phyloP scores from a whole-genome alignment of 2,329 filamentous ascomycete species.

The Chaetomium globosum region DNA sequence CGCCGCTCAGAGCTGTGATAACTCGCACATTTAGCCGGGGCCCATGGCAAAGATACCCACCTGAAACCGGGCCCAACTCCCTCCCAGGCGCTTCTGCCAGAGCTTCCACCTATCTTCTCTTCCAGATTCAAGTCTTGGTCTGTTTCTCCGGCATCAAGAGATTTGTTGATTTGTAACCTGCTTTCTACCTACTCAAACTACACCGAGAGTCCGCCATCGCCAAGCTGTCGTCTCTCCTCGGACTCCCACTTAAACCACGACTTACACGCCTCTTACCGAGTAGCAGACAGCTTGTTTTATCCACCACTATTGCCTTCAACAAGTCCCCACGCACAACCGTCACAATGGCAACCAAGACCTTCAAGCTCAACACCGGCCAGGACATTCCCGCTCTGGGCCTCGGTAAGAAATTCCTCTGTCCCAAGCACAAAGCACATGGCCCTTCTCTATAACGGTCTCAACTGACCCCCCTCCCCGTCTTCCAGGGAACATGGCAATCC shows the following conservation, averaged over 20 bases:
- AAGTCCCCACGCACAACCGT: not conserved
- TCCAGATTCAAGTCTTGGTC: not conserved
- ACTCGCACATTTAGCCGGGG: constrained; percentile 30
- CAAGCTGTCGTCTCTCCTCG: constrained; percentile 14
- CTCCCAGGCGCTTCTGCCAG: not conserved
- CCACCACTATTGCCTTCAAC: not conserved
- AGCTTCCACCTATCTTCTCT: constrained; percentile 19
- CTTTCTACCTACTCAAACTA: not conserved
- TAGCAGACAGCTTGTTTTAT: not conserved
- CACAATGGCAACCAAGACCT: constrained; percentile 58
- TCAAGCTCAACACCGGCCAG: constrained; percentile 66
- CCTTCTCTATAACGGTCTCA: not conserved
- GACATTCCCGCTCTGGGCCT: constrained; percentile 66
- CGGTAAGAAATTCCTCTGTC: constrained; percentile 50
- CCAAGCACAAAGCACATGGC: not conserved
- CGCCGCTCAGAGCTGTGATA: constrained; percentile 15
- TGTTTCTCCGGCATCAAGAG: constrained; percentile 10
- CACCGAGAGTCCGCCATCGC: not conserved
- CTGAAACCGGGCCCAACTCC: constrained; percentile 19
- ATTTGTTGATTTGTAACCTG: constrained; percentile 7
- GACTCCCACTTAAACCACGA: constrained; percentile 4
- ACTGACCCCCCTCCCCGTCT: not conserved
- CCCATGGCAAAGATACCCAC: constrained; percentile 18
- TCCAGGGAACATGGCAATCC: constrained; percentile 67
- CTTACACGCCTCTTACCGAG: constrained; percentile 1